Conservation (phyloP, 1,284 basidiomycete species). For the Fomitiporia mediterranea region DNA sequence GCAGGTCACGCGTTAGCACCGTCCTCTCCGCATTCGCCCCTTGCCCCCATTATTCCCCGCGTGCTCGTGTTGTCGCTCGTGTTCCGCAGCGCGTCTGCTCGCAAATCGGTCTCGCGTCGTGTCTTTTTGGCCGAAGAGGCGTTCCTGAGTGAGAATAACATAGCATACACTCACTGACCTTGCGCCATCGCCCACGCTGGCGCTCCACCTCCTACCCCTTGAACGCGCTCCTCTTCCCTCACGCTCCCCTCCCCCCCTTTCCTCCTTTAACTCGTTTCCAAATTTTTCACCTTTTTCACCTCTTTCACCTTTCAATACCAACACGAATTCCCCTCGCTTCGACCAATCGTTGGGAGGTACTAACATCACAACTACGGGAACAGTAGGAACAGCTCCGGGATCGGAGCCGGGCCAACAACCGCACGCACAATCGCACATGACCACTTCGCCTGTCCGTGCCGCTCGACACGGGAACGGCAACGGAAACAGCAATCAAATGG, state of each 20-base stretch:
- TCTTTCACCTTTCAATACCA: background rate
- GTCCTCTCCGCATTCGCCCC: no score
- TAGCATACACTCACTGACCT: background rate
- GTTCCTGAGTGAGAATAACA: no score
- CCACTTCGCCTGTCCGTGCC: background rate
- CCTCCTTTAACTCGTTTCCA: background rate
- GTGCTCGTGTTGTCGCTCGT: no score
- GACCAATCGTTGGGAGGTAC: background rate
- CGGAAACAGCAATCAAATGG: background rate
- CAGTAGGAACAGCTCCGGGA: background rate
- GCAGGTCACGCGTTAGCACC: no score
- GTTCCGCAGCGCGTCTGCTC: no score
- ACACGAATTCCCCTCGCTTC: background rate
- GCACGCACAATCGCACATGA: background rate
- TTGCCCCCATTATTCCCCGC: no score
- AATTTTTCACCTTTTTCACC: background rate
- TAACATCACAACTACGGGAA: background rate
- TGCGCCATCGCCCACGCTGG: background rate
- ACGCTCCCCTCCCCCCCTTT: background rate
- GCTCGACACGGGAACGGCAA: slow-evolving; percentile 1
- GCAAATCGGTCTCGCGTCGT: no score
- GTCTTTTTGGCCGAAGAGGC: no score
- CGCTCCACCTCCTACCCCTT: slow-evolving; percentile 1
- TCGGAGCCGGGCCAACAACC: background rate
- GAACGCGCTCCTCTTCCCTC: background rate